Base-by-base conservation (phyloP, 306 rosid species). In the Cucumis sativus region DNA sequence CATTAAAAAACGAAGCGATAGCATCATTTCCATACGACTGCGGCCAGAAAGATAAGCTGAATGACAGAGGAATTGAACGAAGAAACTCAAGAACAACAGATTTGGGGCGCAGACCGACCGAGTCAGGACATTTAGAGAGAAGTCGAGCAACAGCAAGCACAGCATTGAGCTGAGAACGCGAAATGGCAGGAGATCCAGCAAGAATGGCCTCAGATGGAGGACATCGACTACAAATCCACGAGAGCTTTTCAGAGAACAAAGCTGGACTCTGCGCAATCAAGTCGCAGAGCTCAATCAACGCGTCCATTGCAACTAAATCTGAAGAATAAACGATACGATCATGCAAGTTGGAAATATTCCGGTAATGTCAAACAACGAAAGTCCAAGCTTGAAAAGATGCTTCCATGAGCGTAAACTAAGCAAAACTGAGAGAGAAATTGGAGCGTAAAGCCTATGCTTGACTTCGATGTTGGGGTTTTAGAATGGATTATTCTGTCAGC, bases 141-240 rank as follows among this genome's bases (percentile, higher is more conserved):
- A 95, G 88, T 18, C 97, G 89, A 7, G 96, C 91, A 52, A 95
- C 92, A 76, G 93, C 97, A 69, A 87, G 88, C 47, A 95, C 85
- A 79, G 98, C 97, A 89, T 95, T 92, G 89, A 95, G 96, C 83
- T 95, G 98, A 33, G 95, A 82, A 18, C 89, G 91, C 51, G 98
- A 88, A 85, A 92, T 89, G 87, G 96, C 82, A 75, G 89, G 87
- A 83, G 96, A 92, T 90, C 97, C 92, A 23, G 84, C 58, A 0
- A 86, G 82, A 7, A 95, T 90, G 57, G 82, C 78, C 71, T 89
- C 96, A 58, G 96, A 88, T 47, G 91, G 85, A 0, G 98, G 97
- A 45, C 97, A 92, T 81, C 93, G 85, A 83, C 83, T 82, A 79
- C 96, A 92, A 79, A 95, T 85, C 98, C 98, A 92, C 1, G 91